phyloP scores from a whole-genome alignment of 345 rosid species.

The Sonneratia caseolaris region DNA sequence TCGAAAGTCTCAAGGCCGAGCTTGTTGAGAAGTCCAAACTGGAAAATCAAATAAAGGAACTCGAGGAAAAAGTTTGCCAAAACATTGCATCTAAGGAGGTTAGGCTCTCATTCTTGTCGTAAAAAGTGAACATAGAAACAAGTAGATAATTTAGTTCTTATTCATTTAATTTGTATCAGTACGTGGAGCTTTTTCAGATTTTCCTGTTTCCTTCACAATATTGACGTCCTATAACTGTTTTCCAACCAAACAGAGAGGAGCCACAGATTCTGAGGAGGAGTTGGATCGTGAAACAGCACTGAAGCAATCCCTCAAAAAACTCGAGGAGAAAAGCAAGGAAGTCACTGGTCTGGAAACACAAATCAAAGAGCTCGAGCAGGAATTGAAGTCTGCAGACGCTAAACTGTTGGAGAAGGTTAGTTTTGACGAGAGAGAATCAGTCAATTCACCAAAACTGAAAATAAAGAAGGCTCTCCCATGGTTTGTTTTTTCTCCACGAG shows the following conservation, averaged over 20 bases:
- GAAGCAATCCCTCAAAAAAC: constrained; percentile 52
- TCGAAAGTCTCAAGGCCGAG: constrained; percentile 37
- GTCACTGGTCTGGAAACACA: constrained; percentile 37
- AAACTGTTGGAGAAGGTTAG: constrained; percentile 51
- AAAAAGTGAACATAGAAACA: background rate
- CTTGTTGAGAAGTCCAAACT: constrained; percentile 35
- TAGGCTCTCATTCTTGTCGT: background rate
- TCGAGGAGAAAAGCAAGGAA: constrained; percentile 52
- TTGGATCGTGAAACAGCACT: constrained; percentile 46
- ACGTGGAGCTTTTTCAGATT: no score
- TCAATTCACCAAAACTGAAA: background rate
- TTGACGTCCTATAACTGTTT: background rate
- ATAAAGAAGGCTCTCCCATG: background rate
- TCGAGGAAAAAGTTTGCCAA: constrained; percentile 42
- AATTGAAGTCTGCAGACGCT: constrained; percentile 49
- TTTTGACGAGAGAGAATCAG: background rate
- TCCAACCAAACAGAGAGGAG: constrained; percentile 37
- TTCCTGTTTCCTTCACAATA: background rate
- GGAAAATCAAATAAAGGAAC: constrained; percentile 51
- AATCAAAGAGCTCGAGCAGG: constrained; percentile 60
- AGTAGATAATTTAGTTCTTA: background rate
- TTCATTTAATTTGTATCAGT: background rate
- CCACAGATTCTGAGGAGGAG: constrained; percentile 31
- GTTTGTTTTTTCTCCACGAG: background rate
- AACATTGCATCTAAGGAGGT: constrained; percentile 38